phyloP scores from a whole-genome alignment of 2,329 filamentous ascomycete genomes.

The Diplodia sapinea region DNA sequence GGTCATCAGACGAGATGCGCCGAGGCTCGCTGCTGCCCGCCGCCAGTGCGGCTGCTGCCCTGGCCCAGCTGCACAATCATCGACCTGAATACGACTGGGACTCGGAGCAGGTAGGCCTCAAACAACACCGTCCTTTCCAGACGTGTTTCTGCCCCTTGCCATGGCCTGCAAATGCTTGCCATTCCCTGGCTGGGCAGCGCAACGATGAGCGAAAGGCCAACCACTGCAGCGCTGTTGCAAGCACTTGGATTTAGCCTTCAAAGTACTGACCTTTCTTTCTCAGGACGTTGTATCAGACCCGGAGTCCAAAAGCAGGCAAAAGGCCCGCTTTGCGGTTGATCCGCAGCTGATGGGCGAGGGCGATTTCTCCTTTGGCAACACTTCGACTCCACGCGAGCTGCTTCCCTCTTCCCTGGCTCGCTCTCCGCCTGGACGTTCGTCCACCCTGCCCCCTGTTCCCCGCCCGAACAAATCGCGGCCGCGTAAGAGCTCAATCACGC shows the following conservation, averaged over 20 bases:
- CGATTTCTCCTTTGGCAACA: conserved; percentile 31
- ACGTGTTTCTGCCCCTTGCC: conserved; percentile 43
- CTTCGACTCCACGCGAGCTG: conserved; percentile 72
- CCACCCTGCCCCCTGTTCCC: conserved; percentile 84
- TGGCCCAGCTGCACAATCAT: conserved; percentile 83
- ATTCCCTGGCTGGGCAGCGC: conserved; percentile 36
- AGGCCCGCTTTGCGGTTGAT: conserved; percentile 48
- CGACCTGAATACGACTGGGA: conserved; percentile 80
- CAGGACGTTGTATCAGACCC: conserved; percentile 48
- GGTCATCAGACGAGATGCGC: conserved; percentile 71
- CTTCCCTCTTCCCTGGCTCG: conserved; percentile 81
- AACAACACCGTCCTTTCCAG: conserved; percentile 35
- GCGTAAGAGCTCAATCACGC: conserved; percentile 84
- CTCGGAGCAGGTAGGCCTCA: conserved; percentile 66
- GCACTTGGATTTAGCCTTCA: conserved; percentile 1
- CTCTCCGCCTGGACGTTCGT: conserved; percentile 85
- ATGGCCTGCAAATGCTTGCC: conserved; percentile 16
- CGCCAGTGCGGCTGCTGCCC: conserved; percentile 80
- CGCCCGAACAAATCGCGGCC: conserved; percentile 74
- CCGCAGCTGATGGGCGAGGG: conserved; percentile 32
- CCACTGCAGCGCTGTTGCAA: conserved; percentile 12
- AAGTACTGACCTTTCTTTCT: conserved; percentile 19
- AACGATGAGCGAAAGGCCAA: conserved; percentile 28
- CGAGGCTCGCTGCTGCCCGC: conserved; percentile 68
- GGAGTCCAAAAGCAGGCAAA: conserved; percentile 47